These are phyloP conservation scores for Phialocephala subalpina DNA, from an alignment of 2,329 filamentous ascomycete genomes.

Conservation along the genomic window DNA sequence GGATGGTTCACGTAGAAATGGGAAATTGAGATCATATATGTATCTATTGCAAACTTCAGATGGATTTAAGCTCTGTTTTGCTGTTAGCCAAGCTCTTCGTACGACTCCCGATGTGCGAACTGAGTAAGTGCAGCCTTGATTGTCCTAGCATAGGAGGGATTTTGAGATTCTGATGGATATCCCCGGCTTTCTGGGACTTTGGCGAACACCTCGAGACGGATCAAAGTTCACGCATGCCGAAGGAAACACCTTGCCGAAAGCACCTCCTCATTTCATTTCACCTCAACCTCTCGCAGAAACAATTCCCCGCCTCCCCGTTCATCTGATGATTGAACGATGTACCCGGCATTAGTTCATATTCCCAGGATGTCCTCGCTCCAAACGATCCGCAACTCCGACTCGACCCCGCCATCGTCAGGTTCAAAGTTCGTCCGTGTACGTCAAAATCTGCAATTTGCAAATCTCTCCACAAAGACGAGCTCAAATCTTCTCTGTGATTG, in stretches of 20 bases:
- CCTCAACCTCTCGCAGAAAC: not conserved
- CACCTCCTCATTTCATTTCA: not conserved
- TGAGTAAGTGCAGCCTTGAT: too few species aligned
- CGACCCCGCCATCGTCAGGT: not conserved
- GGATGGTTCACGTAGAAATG: constrained; percentile 32
- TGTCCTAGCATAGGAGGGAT: too few species aligned
- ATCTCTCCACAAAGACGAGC: not conserved
- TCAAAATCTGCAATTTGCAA: not conserved
- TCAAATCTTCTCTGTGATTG: constrained; percentile 4
- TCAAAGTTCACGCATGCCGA: not conserved
- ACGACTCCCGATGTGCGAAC: too few species aligned
- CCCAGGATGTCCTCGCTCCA: not conserved
- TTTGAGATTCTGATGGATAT: too few species aligned
- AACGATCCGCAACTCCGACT: constrained; percentile 16
- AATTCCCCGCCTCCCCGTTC: not conserved
- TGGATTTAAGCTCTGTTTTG: not conserved
- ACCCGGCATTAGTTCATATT: constrained; percentile 11
- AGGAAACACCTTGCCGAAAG: not conserved
- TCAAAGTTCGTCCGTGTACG: not conserved
- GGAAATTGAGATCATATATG: not conserved
- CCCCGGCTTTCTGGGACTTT: not conserved
- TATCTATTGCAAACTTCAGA: not conserved
- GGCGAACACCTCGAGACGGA: not conserved
- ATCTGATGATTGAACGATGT: constrained; percentile 5
- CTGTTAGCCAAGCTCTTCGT: not conserved